Evolutionary conservation across 768 basidiomycete genomes (phyloP), one percentile per base, ranked within the genome.

Genomic region (Pleurotus salmoneostramineus): DNA sequence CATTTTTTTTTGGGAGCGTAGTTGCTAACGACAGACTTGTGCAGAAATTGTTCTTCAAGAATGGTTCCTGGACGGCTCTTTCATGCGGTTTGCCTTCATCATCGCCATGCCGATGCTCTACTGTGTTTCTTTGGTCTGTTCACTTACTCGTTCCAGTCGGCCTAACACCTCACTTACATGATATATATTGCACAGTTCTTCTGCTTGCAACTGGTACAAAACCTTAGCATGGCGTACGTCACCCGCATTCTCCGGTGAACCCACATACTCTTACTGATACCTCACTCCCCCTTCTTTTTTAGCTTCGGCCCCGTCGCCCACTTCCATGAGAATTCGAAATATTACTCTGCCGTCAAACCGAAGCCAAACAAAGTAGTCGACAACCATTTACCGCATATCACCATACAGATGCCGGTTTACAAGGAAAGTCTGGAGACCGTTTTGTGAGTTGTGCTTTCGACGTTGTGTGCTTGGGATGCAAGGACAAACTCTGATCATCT

Each of bases 331-430:
- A 94, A 93, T 67, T 91, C 89, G 0, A 85, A 81, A 44, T 94
- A 88, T 70, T 95, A 91, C 71, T 88, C 85, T 11, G 89, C 89
- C 12, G 69, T 80, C 49, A 78, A 78, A 47, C 89, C 90, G 0
- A 72, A 73, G 12, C 69, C 83, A 0, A 74, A 74, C 64, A 75
- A 75, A 55, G 61, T 59, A 4, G 74, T 76, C 35, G 87, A 88
- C 64, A 74, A 78, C 5, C 73, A 73, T 61, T 77, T 92, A 0
- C 90, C 89, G 1, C 90, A 91, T 64, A 77, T 92, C 35, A 89
- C 89, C 0, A 83, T 95, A 57, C 84, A 93, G 71, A 83, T 95
- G 83, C 80, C 93, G 0, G 91, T 94, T 31, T 94, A 93, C 75
- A 93, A 92, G 63, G 90, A 92, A 67, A 83, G 82, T 61, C 71